Evolutionary conservation across 352 stramenopile genomes (phyloP), one percentile per base, ranked within the genome.

Genomic region (Globisporangium yorkense): DNA sequence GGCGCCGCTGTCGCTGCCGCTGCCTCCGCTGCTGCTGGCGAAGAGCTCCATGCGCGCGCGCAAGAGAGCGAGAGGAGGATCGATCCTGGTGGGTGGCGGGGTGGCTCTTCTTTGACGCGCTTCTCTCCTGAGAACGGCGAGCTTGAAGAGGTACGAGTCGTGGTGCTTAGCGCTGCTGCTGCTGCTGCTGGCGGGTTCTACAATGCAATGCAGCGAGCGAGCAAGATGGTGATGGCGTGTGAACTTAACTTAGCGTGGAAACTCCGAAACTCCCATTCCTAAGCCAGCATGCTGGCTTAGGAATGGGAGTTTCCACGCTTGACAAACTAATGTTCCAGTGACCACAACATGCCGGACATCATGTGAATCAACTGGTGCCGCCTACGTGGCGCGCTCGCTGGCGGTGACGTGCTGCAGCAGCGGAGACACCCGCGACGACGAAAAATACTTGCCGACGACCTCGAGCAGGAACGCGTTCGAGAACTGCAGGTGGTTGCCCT

Each of bases 401-500:
- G 10, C 12, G 37, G 1, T 41, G 12, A 13, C 37, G 5, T 16
- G 8, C 5, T 8, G 2, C 8, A 10, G 13, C 12, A 16, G 44
- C 50, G 29, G 29, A 53, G 44, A 27, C 31, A 21, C 3, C 21
- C 31, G 3, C 13, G 45, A 10, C 16, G 40, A 9, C 7, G 44
- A 33, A 61, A 93, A 94, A 60, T 96, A 96, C 29, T 94, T 90
- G 33, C 72, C 53, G 24, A 98, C 69, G 62, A 92, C 89, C 31
- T 76, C 65, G 43, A 96, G 63, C 43, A 97, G 62, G 49, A 97
- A 92, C 8, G 82, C 74, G 31, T 75, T 79, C 6, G 80, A 77
- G 59, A 98, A 97, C 62, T 88, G 71, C 47, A 98, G 65, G 64
- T 98, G 94, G 68, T 98, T 85, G 51, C 91, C 93, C 5, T 86